phyloP scores from a whole-genome alignment of 352 stramenopile genomes.

The Thalassiosira gravida region DNA sequence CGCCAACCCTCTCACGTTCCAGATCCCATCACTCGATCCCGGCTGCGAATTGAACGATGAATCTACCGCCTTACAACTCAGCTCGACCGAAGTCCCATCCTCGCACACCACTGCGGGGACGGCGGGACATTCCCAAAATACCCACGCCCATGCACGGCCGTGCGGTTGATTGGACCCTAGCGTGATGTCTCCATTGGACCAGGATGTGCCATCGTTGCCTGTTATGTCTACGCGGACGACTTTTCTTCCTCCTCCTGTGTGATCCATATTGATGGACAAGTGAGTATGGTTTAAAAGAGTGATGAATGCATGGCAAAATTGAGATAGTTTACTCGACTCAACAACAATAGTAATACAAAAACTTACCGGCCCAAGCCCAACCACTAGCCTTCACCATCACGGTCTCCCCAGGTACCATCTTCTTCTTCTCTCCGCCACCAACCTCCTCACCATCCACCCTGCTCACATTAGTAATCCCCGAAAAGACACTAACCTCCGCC shows the following conservation, averaged over 20 bases:
- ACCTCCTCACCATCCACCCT: no score
- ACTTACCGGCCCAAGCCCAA: slow-evolving; percentile 76
- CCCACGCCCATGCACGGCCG: slow-evolving; percentile 93
- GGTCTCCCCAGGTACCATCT: slow-evolving; percentile 60
- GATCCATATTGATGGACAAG: no score
- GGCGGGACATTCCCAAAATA: slow-evolving; percentile 92
- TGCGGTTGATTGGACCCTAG: slow-evolving; percentile 89
- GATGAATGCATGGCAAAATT: no score
- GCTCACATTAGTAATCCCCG: slow-evolving; percentile 68
- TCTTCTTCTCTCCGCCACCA: slow-evolving; percentile 38
- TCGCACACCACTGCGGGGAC: slow-evolving; percentile 88
- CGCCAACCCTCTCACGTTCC: slow-evolving; percentile 96
- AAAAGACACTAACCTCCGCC: slow-evolving; percentile 74
- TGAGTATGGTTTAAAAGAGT: no score
- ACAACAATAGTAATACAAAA: not conserved
- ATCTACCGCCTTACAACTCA: slow-evolving; percentile 94
- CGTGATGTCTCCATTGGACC: slow-evolving; percentile 86
- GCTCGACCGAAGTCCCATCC: slow-evolving; percentile 83
- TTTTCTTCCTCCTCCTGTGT: slow-evolving; percentile 88
- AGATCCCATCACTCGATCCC: slow-evolving; percentile 92
- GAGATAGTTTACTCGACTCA: no score
- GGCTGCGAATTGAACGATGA: slow-evolving; percentile 95
- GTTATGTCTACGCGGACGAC: slow-evolving; percentile 93
- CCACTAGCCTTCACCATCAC: slow-evolving; percentile 68
- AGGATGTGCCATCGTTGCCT: slow-evolving; percentile 92